Evolutionary conservation across 1,284 basidiomycete genomes (phyloP).

Genomic region (Rhodotorula glutinis): DNA sequence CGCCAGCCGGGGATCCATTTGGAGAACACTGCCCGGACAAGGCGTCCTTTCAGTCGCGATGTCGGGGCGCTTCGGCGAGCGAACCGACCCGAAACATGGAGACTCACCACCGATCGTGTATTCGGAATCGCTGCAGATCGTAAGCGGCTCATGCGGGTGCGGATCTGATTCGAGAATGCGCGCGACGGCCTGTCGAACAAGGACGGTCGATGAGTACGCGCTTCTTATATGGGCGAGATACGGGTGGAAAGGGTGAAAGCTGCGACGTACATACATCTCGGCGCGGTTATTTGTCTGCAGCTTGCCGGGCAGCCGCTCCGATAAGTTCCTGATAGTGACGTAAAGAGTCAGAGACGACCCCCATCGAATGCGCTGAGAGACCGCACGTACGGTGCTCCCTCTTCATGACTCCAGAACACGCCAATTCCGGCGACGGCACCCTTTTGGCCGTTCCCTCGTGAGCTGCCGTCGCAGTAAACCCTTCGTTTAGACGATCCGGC

Average conservation of each 20-base stretch:
- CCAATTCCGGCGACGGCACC: conserved; percentile 66
- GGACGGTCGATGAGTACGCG: not conserved
- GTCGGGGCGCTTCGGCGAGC: too few relatives aligned
- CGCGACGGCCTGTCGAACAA: conserved; percentile 61
- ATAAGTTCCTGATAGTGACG: conserved; percentile 59
- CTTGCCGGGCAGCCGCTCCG: conserved; percentile 70
- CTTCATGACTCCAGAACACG: conserved; percentile 68
- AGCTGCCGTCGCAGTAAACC: conserved; percentile 76
- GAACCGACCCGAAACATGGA: too few relatives aligned
- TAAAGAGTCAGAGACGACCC: not conserved
- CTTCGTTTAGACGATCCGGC: conserved; percentile 6
- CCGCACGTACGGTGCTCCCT: conserved; percentile 55
- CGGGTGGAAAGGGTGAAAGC: not conserved
- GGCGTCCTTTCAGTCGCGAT: not conserved
- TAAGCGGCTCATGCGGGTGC: conserved; percentile 54
- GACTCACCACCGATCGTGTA: conserved; percentile 67
- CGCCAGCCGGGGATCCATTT: conserved; percentile 65
- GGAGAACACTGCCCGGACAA: conserved; percentile 55
- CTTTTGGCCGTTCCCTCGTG: conserved; percentile 65
- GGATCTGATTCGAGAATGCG: conserved; percentile 67
- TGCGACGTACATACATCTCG: conserved; percentile 66
- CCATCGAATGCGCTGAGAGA: not conserved
- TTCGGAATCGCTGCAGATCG: conserved; percentile 71
- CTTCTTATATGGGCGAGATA: not conserved
- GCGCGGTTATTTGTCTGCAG: conserved; percentile 81